Evolutionary conservation across 805 yeast genomes (phyloP).

Genomic region (Pichia kluyveri): DNA sequence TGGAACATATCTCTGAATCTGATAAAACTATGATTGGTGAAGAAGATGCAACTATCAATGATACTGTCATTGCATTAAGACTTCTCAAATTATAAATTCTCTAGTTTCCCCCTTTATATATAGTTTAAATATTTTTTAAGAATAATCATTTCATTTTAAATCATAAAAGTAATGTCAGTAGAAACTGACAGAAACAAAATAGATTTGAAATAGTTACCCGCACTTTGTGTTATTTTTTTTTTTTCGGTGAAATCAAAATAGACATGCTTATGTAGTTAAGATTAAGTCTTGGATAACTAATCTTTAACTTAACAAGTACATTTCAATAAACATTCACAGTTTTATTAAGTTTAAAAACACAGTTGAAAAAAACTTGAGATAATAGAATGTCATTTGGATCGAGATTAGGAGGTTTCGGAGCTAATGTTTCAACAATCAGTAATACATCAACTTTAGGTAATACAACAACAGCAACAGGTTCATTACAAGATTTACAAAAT

Average conservation of each 20-base stretch:
- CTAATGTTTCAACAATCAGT: conserved; percentile 3
- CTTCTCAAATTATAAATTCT: conserved; percentile 50
- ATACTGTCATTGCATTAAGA: conserved; percentile 69
- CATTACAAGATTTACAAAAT: conserved; percentile 53
- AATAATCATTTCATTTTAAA: too few relatives aligned
- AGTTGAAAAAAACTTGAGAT: not conserved
- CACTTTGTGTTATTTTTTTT: too few relatives aligned
- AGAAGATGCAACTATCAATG: conserved; percentile 81
- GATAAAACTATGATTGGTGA: conserved; percentile 54
- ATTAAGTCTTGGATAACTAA: too few relatives aligned
- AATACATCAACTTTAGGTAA: conserved; percentile 5
- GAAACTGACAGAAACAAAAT: not conserved
- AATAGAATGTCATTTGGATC: conserved; percentile 22
- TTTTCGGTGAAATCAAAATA: too few relatives aligned
- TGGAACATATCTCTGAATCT: conserved; percentile 39
- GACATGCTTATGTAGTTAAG: too few relatives aligned
- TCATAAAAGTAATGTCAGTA: not conserved
- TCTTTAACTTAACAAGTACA: too few relatives aligned
- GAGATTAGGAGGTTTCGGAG: conserved; percentile 21
- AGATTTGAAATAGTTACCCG: too few relatives aligned
- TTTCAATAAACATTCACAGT: too few relatives aligned
- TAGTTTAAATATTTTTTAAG: not conserved
- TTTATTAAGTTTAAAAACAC: too few relatives aligned
- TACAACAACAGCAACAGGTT: conserved; percentile 31
- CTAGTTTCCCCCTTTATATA: not conserved